These are phyloP conservation scores for Morella rubra DNA, from an alignment of 306 rosid species.

Conservation along the genomic window DNA sequence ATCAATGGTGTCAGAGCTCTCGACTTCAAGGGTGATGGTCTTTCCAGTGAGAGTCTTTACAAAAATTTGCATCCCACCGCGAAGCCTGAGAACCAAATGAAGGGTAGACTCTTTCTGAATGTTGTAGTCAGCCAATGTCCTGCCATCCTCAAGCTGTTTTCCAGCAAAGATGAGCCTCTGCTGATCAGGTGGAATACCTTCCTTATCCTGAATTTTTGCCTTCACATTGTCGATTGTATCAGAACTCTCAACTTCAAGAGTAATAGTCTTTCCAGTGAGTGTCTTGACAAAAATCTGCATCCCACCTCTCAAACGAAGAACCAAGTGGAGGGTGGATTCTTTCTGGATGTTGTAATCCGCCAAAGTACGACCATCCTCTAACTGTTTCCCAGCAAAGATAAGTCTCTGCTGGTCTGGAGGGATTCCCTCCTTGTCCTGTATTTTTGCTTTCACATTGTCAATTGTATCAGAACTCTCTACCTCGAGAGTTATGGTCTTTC, in stretches of 20 bases:
- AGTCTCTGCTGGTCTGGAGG: constrained; percentile 5
- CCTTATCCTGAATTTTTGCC: background rate
- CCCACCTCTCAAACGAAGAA: constrained; percentile 5
- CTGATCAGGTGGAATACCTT: background rate
- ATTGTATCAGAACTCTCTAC: background rate
- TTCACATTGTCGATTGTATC: background rate
- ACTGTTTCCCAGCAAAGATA: background rate
- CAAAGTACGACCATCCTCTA: background rate
- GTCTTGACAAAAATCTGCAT: constrained; percentile 4
- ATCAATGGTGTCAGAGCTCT: background rate
- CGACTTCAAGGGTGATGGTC: background rate
- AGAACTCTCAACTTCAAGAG: background rate
- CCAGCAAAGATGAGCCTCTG: background rate
- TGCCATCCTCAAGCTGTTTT: background rate
- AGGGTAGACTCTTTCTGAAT: background rate
- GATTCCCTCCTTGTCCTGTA: constrained; percentile 4
- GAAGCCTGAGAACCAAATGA: background rate
- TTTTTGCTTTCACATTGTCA: background rate
- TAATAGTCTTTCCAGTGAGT: background rate
- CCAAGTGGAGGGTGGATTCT: constrained; percentile 6
- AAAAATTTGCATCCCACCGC: background rate
- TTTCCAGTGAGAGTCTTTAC: background rate
- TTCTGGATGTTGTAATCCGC: constrained; percentile 1
- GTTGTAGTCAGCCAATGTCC: background rate
- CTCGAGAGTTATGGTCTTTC: constrained; percentile 7